Evolutionary conservation across 139 green algal species (phyloP).

Genomic region (Chlorella sp.): DNA sequence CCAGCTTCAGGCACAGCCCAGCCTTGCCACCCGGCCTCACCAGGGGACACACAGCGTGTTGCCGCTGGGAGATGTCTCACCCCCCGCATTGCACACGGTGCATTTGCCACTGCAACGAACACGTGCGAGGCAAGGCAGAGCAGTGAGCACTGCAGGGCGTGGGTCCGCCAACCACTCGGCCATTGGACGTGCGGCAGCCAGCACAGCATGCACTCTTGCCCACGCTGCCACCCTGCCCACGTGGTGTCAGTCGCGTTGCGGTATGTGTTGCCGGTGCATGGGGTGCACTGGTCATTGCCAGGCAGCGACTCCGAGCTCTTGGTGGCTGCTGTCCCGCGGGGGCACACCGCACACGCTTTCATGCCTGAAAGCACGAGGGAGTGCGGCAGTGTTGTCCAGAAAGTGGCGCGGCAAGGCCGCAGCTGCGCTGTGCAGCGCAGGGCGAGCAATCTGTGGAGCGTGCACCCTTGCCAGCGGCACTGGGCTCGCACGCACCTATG

Average conservation of each 20-base stretch:
- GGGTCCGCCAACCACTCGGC: no score
- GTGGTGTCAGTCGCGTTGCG: neutral
- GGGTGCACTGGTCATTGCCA: conserved; percentile 8
- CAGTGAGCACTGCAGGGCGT: no score
- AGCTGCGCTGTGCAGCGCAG: no score
- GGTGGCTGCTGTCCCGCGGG: neutral
- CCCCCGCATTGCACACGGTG: neutral
- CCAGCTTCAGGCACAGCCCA: no score
- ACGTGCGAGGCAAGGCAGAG: no score
- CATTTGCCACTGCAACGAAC: neutral
- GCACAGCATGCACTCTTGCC: no score
- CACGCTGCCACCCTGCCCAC: neutral
- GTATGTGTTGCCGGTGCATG: conserved; percentile 5
- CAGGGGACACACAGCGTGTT: conserved; percentile 4
- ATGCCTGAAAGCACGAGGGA: neutral
- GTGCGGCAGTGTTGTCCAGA: no score
- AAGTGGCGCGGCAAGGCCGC: no score
- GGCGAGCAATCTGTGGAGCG: no score
- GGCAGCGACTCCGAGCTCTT: neutral
- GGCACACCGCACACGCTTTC: neutral
- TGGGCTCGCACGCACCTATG: neutral
- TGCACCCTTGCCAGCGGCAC: no score
- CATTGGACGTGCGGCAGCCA: no score
- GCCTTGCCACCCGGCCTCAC: neutral
- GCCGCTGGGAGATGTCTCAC: neutral